Evolutionary conservation across 1,139 yeast species (phyloP).

Genomic region (Blastobotrys proliferans): DNA sequence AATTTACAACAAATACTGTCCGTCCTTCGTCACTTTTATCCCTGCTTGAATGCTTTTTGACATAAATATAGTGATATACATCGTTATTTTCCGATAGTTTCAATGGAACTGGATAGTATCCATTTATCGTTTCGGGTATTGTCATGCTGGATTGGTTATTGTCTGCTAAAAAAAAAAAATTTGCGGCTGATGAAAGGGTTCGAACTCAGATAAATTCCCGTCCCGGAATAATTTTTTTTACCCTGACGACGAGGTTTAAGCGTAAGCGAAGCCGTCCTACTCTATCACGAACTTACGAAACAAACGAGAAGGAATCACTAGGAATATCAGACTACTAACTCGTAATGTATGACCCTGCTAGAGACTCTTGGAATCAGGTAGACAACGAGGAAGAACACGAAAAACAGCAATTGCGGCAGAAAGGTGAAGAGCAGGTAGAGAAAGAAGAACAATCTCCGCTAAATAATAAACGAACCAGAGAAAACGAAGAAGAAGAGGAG

Average conservation of each 20-base stretch:
- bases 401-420: not conserved
- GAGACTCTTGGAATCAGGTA: conserved; percentile 29
- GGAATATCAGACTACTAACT: not conserved
- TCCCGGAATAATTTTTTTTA: conserved; percentile 1
- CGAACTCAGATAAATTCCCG: conserved; percentile 4
- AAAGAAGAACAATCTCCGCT: too few species aligned
- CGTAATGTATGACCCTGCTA: conserved; percentile 34
- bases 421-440: not conserved
- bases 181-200: too few species aligned
- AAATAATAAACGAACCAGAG: too few species aligned
- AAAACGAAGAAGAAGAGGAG: not conserved
- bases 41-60: conserved; percentile 28
- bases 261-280: not conserved
- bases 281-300: too few species aligned
- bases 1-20: conserved; percentile 67
- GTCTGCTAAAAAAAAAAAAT: not conserved
- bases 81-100: conserved; percentile 31
- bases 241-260: too few species aligned
- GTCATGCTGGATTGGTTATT: not conserved
- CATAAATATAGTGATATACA: conserved; percentile 29
- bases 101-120: conserved; percentile 51
- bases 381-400: not conserved
- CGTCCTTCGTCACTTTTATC: conserved; percentile 35
- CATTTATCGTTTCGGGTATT: conserved; percentile 43
- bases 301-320: not conserved